Conservation (phyloP, 2,329 filamentous ascomycete species). For the Hypocrella siamensis region DNA sequence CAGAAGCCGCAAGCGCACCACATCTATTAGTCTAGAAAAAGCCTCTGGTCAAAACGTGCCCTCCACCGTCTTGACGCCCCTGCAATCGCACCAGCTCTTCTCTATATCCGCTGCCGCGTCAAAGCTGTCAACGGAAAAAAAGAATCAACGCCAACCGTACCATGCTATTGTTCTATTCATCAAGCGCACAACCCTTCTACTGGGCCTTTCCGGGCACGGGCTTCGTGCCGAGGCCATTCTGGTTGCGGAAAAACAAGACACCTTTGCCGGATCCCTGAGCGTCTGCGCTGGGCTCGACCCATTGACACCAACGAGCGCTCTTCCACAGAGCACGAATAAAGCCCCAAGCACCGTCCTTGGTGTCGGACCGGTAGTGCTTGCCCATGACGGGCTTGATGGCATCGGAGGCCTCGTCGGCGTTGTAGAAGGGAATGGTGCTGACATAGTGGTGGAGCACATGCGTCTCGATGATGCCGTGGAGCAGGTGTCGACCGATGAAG, state of each 20-base stretch:
- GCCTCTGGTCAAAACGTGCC: too few relatives aligned
- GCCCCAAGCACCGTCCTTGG: conserved; percentile 57
- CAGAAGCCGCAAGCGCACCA: too few relatives aligned
- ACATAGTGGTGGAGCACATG: conserved; percentile 98
- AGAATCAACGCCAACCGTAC: conserved; percentile 2
- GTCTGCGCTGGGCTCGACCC: conserved; percentile 83
- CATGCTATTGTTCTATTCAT: not conserved
- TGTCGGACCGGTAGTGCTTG: conserved; percentile 79
- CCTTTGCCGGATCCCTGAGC: conserved; percentile 68
- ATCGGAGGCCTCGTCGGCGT: conserved; percentile 86
- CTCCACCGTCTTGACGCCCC: too few relatives aligned
- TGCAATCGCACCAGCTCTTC: too few relatives aligned
- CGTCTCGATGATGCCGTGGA: conserved; percentile 95
- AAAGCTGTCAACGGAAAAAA: too few relatives aligned
- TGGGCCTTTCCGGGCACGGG: conserved; percentile 12
- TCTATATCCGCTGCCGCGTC: too few relatives aligned
- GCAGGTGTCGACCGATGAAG: conserved; percentile 77
- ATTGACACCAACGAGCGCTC: conserved; percentile 79
- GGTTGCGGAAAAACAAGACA: conserved; percentile 90
- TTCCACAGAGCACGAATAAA: conserved; percentile 77
- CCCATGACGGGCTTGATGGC: conserved; percentile 95
- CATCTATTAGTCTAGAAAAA: too few relatives aligned
- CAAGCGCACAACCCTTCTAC: not conserved
- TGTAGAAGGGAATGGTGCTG: conserved; percentile 89
- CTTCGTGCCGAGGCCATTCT: conserved; percentile 62